A percentile compares a stretch with the other conserved stretches of the same genome.
Evolutionary conservation across 2,329 filamentous ascomycete species (phyloP).

Genomic region (Lecanoromycetidae sp.): DNA sequence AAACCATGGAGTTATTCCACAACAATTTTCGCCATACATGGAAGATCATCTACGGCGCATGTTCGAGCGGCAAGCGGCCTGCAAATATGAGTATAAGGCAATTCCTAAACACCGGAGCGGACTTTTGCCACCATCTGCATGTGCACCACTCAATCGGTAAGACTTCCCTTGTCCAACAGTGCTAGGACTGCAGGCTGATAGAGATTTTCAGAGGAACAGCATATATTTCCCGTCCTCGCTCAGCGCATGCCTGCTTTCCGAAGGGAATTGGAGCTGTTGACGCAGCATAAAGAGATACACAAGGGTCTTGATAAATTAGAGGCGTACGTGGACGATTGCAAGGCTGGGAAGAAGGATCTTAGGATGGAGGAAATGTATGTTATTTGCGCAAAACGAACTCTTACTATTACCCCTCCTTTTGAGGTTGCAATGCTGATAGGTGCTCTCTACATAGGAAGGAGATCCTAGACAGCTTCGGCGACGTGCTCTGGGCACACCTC

Average conservation of each 20-base stretch:
- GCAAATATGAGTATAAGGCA: slow-evolving; percentile 52
- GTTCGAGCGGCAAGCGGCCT: slow-evolving; percentile 47
- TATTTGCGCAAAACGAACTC: slow-evolving; percentile 63
- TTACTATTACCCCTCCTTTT: no score
- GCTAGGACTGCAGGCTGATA: background rate
- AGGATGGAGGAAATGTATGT: slow-evolving; percentile 46
- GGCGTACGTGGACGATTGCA: slow-evolving; percentile 52
- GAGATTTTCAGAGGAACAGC: slow-evolving; percentile 57
- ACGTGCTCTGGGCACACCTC: slow-evolving; percentile 68
- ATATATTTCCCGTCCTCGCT: slow-evolving; percentile 69
- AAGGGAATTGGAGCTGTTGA: slow-evolving; percentile 51
- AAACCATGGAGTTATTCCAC: slow-evolving; percentile 41
- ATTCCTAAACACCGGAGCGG: slow-evolving; percentile 56
- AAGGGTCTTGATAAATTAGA: slow-evolving; percentile 56
- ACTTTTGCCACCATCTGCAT: slow-evolving; percentile 58
- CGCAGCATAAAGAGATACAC: slow-evolving; percentile 71
- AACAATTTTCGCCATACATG: slow-evolving; percentile 64
- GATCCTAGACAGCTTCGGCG: slow-evolving; percentile 66
- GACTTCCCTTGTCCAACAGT: background rate
- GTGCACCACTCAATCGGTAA: slow-evolving; percentile 52
- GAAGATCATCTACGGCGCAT: slow-evolving; percentile 58
- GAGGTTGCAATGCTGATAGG: no score
- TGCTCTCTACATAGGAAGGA: no score
- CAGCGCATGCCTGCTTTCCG: slow-evolving; percentile 67
- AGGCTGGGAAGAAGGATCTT: slow-evolving; percentile 49